Percentiles rank a stretch among this genome's conserved stretches.
phyloP scores from a whole-genome alignment of 1,284 basidiomycete genomes.

The Neolentinus lepideus region DNA sequence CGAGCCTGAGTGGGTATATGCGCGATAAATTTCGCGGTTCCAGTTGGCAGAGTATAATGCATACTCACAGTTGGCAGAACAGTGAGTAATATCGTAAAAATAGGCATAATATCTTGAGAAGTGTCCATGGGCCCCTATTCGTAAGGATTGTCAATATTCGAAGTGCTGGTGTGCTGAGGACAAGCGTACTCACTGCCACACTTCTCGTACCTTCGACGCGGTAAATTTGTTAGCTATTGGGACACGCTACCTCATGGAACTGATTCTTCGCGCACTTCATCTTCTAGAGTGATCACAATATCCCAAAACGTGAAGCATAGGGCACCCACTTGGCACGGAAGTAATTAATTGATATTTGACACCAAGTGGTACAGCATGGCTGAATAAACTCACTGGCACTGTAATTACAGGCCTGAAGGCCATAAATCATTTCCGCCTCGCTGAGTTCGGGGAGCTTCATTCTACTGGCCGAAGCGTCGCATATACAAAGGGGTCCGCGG shows the following conservation, averaged over 20 bases:
- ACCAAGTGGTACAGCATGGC: neutral
- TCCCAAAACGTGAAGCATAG: conserved; percentile 19
- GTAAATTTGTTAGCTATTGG: neutral
- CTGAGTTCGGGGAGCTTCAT: neutral
- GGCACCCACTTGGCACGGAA: conserved; percentile 13
- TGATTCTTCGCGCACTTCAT: neutral
- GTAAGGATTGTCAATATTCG: neutral
- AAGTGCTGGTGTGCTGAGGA: too few relatives aligned
- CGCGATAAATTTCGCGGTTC: neutral
- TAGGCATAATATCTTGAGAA: conserved; percentile 14
- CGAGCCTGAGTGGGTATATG: conserved; percentile 7
- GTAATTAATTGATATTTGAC: neutral
- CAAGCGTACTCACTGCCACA: conserved; percentile 18
- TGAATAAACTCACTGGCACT: conserved; percentile 14
- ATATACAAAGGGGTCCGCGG: neutral
- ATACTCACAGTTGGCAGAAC: conserved; percentile 13
- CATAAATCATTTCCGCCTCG: conserved; percentile 1
- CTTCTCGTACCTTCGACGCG: conserved; percentile 12
- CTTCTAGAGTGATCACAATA: conserved; percentile 10
- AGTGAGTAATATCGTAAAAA: conserved; percentile 14
- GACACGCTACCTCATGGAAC: neutral
- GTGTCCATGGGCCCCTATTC: conserved; percentile 15
- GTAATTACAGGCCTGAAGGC: conserved; percentile 16
- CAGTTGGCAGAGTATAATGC: neutral
- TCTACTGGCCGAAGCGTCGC: neutral